These are phyloP conservation scores for Ormosia semicastrata DNA, from an alignment of 306 rosid species.

Conservation along the genomic window DNA sequence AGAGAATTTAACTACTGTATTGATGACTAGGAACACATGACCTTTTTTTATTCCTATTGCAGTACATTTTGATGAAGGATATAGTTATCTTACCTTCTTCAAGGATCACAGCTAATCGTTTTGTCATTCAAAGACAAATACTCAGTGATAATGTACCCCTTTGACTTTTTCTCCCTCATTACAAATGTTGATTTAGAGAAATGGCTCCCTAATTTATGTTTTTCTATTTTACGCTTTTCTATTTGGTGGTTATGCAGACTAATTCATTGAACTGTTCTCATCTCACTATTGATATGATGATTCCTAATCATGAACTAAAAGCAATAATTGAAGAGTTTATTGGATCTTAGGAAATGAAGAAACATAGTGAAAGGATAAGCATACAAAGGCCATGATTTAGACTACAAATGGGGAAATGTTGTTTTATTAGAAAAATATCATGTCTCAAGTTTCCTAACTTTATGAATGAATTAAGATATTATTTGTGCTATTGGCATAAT, in stretches of 20 bases:
- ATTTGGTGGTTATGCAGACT: constrained; percentile 39
- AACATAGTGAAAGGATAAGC: constrained; percentile 31
- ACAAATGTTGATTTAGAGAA: background rate
- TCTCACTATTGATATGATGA: constrained; percentile 64
- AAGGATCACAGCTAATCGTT: constrained; percentile 62
- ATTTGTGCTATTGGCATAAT: background rate
- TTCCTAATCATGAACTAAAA: constrained; percentile 55
- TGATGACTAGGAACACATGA: background rate
- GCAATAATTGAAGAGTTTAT: constrained; percentile 59
- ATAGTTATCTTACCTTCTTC: constrained; percentile 82
- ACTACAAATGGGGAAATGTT: constrained; percentile 60
- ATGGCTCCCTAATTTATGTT: background rate
- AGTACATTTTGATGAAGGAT: constrained; percentile 81
- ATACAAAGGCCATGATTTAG: constrained; percentile 51
- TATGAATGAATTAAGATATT: too few species aligned
- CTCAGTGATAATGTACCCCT: constrained; percentile 60
- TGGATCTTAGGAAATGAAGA: constrained; percentile 49
- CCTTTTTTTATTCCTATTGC: constrained; percentile 9
- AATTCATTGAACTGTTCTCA: constrained; percentile 81
- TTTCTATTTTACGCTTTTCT: too few species aligned
- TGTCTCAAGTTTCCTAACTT: background rate
- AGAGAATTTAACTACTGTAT: background rate
- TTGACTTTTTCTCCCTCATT: background rate
- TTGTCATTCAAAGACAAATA: constrained; percentile 77
- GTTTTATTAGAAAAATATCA: constrained; percentile 43